phyloP scores from a whole-genome alignment of 129 eudicot genomes.

The Cynara cardunculus region DNA sequence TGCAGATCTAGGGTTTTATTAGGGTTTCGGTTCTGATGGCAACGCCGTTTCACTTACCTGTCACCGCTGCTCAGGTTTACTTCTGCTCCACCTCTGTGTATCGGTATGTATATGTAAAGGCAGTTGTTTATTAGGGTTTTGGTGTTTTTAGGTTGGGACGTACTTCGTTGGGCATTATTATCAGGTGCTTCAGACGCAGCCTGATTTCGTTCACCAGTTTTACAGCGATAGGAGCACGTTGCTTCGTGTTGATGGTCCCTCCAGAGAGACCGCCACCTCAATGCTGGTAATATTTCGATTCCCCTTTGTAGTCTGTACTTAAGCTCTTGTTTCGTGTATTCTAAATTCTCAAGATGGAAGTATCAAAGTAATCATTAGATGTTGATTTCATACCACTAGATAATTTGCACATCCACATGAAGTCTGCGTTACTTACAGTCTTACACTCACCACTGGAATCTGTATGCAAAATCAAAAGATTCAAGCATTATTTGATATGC shows the following conservation, averaged over 20 bases:
- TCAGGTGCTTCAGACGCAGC: slow-evolving; percentile 63
- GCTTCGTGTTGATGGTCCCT: slow-evolving; percentile 70
- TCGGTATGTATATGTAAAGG: neutral
- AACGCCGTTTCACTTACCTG: slow-evolving; percentile 56
- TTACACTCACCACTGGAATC: neutral
- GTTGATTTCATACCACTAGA: neutral
- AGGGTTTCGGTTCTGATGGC: slow-evolving; percentile 45
- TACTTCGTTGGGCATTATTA: slow-evolving; percentile 81
- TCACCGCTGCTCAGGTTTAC: slow-evolving; percentile 75
- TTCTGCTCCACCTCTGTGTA: neutral
- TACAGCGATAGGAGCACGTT: slow-evolving; percentile 71
- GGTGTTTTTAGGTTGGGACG: slow-evolving; percentile 56
- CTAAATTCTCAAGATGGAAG: neutral
- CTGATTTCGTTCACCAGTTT: slow-evolving; percentile 69
- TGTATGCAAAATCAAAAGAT: neutral
- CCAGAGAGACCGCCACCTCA: slow-evolving; percentile 61
- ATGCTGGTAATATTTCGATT: slow-evolving; percentile 52
- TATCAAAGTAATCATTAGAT: neutral
- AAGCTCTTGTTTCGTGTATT: neutral
- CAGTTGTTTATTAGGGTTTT: neutral
- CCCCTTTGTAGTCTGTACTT: neutral
- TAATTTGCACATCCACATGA: neutral
- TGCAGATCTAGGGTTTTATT: slow-evolving; percentile 63
- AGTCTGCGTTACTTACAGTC: neutral
- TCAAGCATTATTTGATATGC: neutral